Base-by-base conservation (phyloP, 2,329 filamentous ascomycete genomes). In the Fusarium sp. region DNA sequence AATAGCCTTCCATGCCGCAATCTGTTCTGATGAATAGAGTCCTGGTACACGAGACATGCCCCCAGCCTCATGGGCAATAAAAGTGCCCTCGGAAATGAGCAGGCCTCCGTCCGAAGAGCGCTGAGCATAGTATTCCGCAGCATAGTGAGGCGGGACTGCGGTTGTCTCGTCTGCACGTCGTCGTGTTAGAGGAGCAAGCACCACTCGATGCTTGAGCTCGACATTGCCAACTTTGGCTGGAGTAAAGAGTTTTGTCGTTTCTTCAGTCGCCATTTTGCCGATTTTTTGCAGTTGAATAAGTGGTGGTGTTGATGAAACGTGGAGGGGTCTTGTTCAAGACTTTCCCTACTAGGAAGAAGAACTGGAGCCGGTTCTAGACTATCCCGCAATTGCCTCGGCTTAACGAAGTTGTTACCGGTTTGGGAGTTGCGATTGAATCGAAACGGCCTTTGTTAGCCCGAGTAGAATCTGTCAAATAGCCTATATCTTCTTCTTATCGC, bases 1-100 rank as follows among this genome's bases (percentile, higher is more conserved):
- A 44, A 92, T 81, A 34, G 82, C 77, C 64, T 84, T 87, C 90
- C 89, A 92, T 0, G 81, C 85, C 2, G 80, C 80, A 50, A 90
- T 82, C 65, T 91, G 89, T 26, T 80, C 82, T 1, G 82, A 76
- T 37, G 75, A 85, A 76, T 83, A 91, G 69, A 92, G 85, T 6
- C 87, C 88, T 0, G 71, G 71, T 15, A 72, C 71, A 18, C 59
- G 42, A 12, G 75, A 70, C 8, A 79, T 77, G 11, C 77, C 78
- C 6, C 71, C 67, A 5, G 77, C 77, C 28, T 74, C 68, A 11
- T 76, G 75, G 9, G 77, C 81, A 44, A 72, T 74, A 77, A 84
- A 76, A 79, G 86, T 77, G 77, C 82, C 82, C 64, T 85, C 82
- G 11, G 79, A 77, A 38, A 85, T 76, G 46, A 85, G 73, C 6